Base-by-base conservation (phyloP, 1,139 yeast species). In the Lodderomyces metapsilosis region DNA sequence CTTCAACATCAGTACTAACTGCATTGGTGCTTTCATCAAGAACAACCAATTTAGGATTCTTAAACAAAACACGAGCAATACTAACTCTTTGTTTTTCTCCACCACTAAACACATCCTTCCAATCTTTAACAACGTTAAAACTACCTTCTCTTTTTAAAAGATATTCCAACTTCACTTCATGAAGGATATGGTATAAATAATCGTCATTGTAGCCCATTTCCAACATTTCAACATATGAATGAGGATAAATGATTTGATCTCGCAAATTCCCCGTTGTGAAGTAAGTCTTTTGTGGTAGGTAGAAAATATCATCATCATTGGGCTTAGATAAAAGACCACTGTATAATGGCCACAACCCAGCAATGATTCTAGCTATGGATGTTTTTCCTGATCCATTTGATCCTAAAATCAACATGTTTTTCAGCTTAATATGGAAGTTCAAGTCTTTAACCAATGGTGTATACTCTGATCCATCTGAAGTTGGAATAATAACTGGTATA, bases 1-100 rank as follows among this genome's bases (percentile, higher is more conserved):
- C 97, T 62, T 91, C 98, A 58, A 88, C 91, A 61, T 91, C 98
- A 30, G 87, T 84, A 45, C 91, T 82, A 12, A 91, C 92, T 0
- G 98, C 97, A 57, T 89, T 87, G 9, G 97, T 91, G 25, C 95
- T 88, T 62, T 91, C 97, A 63, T 91, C 98, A 50, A 91, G 74
- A 5, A 91, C 80, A 2, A 91, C 92, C 62, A 87, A 86, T 58
- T 77, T 76, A 35, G 96, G 96, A 42, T 76, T 75, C 61, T 86
- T 87, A 66, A 85, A 88, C 52, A 91, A 70, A 5, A 91, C 78
- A 53, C 97, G 74, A 0, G 97, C 97, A 69, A 91, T 86, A 64
- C 89, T 83, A 59, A 89, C 77, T 56, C 96, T 79, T 68, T 91
- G 98, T 66, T 88, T 85, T 60, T 91, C 98, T 42, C 98, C 98